A percentile compares a stretch with the other conserved stretches of the same genome.
Conservation (phyloP, 352 stramenopile species). For the Phytopythium sindhum region DNA sequence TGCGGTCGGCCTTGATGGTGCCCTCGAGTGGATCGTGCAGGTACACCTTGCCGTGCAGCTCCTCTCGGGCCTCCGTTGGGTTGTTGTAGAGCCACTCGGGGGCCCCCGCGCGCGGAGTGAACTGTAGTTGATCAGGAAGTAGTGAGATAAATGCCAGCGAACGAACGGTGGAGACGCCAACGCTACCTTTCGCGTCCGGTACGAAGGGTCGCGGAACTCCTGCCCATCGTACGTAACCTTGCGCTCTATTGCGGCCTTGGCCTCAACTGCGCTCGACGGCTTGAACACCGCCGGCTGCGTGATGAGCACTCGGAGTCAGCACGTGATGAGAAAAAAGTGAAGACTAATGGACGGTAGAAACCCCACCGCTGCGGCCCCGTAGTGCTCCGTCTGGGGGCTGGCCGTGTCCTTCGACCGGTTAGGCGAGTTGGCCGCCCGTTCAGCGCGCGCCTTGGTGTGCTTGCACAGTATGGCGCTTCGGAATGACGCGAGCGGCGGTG, state of each 20-base stretch:
- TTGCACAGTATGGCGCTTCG: constrained; percentile 63
- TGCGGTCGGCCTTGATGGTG: constrained; percentile 46
- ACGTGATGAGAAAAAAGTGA: not conserved
- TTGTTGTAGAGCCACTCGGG: constrained; percentile 54
- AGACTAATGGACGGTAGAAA: not conserved
- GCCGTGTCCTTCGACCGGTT: constrained; percentile 9
- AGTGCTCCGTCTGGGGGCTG: not conserved
- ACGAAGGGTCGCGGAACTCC: constrained; percentile 35
- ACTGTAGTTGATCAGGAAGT: constrained; percentile 8
- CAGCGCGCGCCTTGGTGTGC: constrained; percentile 46
- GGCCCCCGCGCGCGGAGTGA: constrained; percentile 19
- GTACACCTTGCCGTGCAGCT: constrained; percentile 40
- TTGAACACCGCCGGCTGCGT: constrained; percentile 42
- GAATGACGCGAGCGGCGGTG: constrained; percentile 53
- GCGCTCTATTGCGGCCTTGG: constrained; percentile 54
- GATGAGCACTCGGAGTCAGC: not conserved
- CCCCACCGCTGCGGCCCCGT: constrained; percentile 11
- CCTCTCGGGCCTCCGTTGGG: constrained; percentile 29
- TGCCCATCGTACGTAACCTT: constrained; percentile 54
- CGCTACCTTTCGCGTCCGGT: constrained; percentile 34
- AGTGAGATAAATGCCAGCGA: not conserved
- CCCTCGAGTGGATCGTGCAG: constrained; percentile 51
- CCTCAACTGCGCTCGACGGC: constrained; percentile 36
- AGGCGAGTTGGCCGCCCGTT: constrained; percentile 7
- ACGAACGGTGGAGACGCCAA: not conserved